These are phyloP conservation scores for Elsinoe ampelina DNA, from an alignment of 2,329 filamentous ascomycete genomes.

Conservation along the genomic window DNA sequence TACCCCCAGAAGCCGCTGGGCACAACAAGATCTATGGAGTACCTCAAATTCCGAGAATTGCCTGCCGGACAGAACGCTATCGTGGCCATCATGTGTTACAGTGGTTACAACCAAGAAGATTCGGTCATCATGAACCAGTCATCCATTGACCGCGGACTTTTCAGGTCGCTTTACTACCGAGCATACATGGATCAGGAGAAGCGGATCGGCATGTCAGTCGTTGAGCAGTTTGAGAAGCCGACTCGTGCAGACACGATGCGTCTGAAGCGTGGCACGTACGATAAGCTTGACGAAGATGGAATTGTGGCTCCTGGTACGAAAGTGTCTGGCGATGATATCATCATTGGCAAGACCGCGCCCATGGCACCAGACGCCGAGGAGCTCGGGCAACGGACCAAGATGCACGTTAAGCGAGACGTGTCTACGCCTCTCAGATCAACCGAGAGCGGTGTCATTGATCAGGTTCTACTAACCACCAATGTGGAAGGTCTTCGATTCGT, in stretches of 20 bases:
- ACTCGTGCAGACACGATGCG: conserved; percentile 78
- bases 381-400: conserved; percentile 79
- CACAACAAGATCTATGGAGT: conserved; percentile 96
- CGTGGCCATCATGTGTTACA: conserved; percentile 94
- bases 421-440: conserved; percentile 91
- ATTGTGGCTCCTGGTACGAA: conserved; percentile 88
- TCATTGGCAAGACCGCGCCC: conserved; percentile 96
- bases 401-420: conserved; percentile 88
- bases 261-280: conserved; percentile 60
- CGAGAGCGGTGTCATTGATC: conserved; percentile 92
- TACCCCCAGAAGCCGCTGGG: conserved; percentile 97
- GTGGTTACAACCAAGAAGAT: conserved; percentile 99
- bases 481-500: conserved; percentile 90
- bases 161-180: conserved; percentile 95
- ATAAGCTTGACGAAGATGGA: conserved; percentile 95
- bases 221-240: conserved; percentile 94
- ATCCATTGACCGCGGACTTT: conserved; percentile 93
- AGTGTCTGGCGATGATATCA: conserved; percentile 95
- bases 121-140: conserved; percentile 99
- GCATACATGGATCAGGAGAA: conserved; percentile 97
- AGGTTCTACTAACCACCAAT: conserved; percentile 88
- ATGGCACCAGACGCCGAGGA: conserved; percentile 90
- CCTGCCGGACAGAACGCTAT: conserved; percentile 97
- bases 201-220: conserved; percentile 82
- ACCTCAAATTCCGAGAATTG: conserved; percentile 92